These are phyloP conservation scores for Marchantia paleacea DNA, from an alignment of 225 moss, liverwort and hornwort genomes.

Conservation along the genomic window DNA sequence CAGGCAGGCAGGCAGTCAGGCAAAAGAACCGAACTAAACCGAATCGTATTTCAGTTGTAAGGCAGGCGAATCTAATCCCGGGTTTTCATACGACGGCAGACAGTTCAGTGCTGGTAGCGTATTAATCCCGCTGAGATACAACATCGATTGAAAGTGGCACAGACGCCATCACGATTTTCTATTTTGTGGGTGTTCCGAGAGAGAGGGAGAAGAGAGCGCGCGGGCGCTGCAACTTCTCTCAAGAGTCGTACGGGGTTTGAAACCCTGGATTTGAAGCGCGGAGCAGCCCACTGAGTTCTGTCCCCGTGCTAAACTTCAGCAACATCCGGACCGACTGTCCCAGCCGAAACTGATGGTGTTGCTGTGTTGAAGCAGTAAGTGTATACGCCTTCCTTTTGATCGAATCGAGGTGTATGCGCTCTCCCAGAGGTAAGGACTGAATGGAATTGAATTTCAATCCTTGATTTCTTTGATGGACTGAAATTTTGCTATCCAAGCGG, in stretches of 20 bases:
- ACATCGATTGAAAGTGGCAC: not conserved
- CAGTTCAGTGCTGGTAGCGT: not conserved
- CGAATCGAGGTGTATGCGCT: not conserved
- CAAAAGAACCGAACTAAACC: not conserved
- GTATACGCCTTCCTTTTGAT: not conserved
- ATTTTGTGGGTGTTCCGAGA: not conserved
- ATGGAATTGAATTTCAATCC: not conserved
- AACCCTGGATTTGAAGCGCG: not conserved
- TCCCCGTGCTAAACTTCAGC: not conserved
- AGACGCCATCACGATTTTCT: not conserved
- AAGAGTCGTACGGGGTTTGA: not conserved
- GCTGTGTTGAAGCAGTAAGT: not conserved
- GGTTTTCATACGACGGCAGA: constrained; percentile 1
- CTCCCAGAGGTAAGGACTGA: not conserved
- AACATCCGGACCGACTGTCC: not conserved
- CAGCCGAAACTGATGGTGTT: not conserved
- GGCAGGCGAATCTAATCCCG: not conserved
- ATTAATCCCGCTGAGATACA: not conserved
- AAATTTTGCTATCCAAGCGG: too few species aligned
- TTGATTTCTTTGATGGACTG: too few species aligned
- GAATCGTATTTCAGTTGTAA: not conserved
- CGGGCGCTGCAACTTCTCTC: not conserved
- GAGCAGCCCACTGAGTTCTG: not conserved
- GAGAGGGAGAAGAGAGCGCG: not conserved
- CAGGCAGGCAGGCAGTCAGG: not conserved